Evolutionary conservation across 495 filamentous ascomycete genomes (phyloP).

Genomic region (Sphaerosporella brunnea): DNA sequence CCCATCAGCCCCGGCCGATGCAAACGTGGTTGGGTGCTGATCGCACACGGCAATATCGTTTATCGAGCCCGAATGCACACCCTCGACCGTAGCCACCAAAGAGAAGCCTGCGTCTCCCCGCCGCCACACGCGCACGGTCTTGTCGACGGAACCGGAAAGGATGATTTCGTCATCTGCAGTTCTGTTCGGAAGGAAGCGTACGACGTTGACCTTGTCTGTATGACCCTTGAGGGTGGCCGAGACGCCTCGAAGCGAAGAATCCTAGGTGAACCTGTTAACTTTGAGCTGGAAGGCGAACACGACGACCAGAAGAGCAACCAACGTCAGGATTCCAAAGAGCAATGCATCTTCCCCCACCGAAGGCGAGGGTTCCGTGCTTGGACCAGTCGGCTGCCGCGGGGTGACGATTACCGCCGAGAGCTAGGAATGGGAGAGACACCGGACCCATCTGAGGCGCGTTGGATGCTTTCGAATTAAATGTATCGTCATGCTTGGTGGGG

Average conservation of each 20-base stretch:
- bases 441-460: neutral
- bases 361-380: slow-evolving; percentile 55
- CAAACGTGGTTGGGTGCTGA: slow-evolving; percentile 21
- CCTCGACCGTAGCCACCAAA: slow-evolving; percentile 35
- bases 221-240: slow-evolving; percentile 61
- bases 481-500: slow-evolving; percentile 10
- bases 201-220: slow-evolving; percentile 60
- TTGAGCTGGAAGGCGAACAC: slow-evolving; percentile 2
- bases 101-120: slow-evolving; percentile 18
- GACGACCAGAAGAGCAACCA: slow-evolving; percentile 25
- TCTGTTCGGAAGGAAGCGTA: slow-evolving; percentile 50
- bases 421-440: slow-evolving; percentile 45
- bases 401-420: slow-evolving; percentile 77
- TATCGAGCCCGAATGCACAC: slow-evolving; percentile 49
- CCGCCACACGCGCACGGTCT: slow-evolving; percentile 57
- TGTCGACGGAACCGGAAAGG: slow-evolving; percentile 68
- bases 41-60: slow-evolving; percentile 50
- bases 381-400: slow-evolving; percentile 86
- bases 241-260: slow-evolving; percentile 39
- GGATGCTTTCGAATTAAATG: too few species aligned
- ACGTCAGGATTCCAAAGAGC: slow-evolving; percentile 77
- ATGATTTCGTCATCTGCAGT: slow-evolving; percentile 37
- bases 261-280: slow-evolving; percentile 25
- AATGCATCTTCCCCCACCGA: slow-evolving; percentile 72
- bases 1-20: slow-evolving; percentile 63